Percentiles rank a stretch among this genome's conserved stretches.
Evolutionary conservation across 805 yeast species (phyloP).

Genomic region (Priceomyces fermenticarens): DNA sequence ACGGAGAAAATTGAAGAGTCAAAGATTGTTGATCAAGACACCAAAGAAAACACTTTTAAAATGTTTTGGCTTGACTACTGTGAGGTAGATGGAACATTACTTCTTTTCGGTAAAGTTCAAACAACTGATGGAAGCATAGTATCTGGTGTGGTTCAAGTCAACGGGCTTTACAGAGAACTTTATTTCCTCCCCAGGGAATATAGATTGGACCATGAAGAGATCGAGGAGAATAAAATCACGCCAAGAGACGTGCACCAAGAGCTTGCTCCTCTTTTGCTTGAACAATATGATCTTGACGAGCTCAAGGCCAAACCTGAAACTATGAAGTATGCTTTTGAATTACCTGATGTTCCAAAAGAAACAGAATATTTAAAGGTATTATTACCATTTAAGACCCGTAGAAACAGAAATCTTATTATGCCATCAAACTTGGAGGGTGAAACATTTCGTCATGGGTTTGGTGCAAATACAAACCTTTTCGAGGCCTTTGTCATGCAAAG

Average conservation of each 20-base stretch:
- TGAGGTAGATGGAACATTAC: slow-evolving; percentile 66
- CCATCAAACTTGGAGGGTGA: slow-evolving; percentile 71
- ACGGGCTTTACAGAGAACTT: slow-evolving; percentile 66
- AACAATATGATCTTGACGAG: slow-evolving; percentile 56
- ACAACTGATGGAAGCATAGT: slow-evolving; percentile 57
- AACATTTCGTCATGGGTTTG: slow-evolving; percentile 77
- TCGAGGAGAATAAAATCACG: slow-evolving; percentile 33
- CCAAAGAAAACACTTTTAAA: slow-evolving; percentile 45
- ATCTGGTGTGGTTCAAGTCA: slow-evolving; percentile 75
- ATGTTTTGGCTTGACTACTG: slow-evolving; percentile 91
- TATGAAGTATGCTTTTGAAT: slow-evolving; percentile 86
- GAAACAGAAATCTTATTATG: slow-evolving; percentile 42
- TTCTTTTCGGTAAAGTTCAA: slow-evolving; percentile 78
- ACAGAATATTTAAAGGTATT: slow-evolving; percentile 76
- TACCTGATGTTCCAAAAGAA: slow-evolving; percentile 73
- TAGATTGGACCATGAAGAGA: slow-evolving; percentile 41
- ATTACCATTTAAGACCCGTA: slow-evolving; percentile 70
- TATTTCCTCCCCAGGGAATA: slow-evolving; percentile 69
- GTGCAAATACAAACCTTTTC: slow-evolving; percentile 68
- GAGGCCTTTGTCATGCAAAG: slow-evolving; percentile 83
- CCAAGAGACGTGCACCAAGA: slow-evolving; percentile 76
- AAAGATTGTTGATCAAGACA: slow-evolving; percentile 13
- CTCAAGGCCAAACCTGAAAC: slow-evolving; percentile 68
- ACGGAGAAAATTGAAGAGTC: slow-evolving; percentile 34
- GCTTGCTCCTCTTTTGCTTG: slow-evolving; percentile 61